These are phyloP conservation scores for Aspergillus mulundensis DNA, from an alignment of 495 filamentous ascomycete genomes.

Conservation along the genomic window DNA sequence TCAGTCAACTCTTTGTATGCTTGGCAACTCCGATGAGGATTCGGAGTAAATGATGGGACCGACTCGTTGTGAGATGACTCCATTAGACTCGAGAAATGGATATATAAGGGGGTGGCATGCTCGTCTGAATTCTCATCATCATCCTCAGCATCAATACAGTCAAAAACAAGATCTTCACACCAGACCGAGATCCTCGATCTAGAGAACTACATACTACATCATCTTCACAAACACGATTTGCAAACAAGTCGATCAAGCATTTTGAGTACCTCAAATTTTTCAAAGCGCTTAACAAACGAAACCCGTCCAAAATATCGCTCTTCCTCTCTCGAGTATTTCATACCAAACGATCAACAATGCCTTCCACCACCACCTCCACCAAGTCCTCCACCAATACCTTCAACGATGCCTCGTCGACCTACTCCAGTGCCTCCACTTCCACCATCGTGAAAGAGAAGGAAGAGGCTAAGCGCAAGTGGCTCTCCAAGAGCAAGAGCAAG, in stretches of 20 bases:
- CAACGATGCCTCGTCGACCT: conserved; percentile 23
- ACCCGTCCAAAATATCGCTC: neutral
- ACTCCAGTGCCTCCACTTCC: conserved; percentile 26
- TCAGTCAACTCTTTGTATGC: neutral
- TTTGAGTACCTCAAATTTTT: neutral
- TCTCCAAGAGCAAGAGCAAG: conserved; percentile 17
- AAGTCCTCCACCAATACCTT: conserved; percentile 13
- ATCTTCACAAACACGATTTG: neutral
- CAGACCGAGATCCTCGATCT: neutral
- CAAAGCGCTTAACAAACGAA: neutral
- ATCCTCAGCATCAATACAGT: neutral
- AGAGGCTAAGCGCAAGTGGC: conserved; percentile 26
- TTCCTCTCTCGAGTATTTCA: neutral
- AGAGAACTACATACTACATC: neutral
- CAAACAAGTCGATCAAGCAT: neutral
- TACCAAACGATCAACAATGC: conserved; percentile 7
- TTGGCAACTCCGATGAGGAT: neutral
- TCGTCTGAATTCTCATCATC: conserved; percentile 1
- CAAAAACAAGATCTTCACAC: neutral
- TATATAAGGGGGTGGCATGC: conserved; percentile 8
- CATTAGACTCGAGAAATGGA: neutral
- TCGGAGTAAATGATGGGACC: conserved; percentile 3
- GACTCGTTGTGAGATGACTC: neutral
- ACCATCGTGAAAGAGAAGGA: conserved; percentile 26
- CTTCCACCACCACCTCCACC: conserved; percentile 3